phyloP scores from a whole-genome alignment of 179 eudicot species.

The Silene coronaria region DNA sequence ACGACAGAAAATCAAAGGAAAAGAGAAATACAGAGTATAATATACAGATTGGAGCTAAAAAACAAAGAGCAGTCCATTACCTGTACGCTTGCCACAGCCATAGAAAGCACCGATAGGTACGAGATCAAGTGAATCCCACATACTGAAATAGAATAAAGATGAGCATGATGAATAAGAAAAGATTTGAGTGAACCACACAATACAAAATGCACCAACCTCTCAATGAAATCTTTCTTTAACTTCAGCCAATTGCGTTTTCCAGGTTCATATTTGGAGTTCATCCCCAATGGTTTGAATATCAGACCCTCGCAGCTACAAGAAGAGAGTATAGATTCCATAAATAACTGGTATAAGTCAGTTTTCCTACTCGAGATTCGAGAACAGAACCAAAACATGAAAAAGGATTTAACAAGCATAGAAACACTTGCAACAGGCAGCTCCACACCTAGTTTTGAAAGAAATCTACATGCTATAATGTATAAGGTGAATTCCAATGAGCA shows the following conservation, averaged over 20 bases:
- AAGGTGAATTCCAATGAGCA: neutral
- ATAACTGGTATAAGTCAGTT: neutral
- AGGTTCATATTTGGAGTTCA: conserved; percentile 15
- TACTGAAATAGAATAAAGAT: neutral
- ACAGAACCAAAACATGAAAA: neutral
- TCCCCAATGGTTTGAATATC: conserved; percentile 5
- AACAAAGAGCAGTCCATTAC: neutral
- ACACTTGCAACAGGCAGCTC: neutral
- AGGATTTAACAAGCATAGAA: neutral
- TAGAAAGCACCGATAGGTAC: conserved; percentile 8
- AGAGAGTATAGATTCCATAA: neutral
- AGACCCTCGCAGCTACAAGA: conserved; percentile 14
- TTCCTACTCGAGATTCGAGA: neutral
- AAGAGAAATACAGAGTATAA: no score
- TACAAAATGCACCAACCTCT: conserved; percentile 9
- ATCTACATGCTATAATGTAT: neutral
- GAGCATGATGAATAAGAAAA: neutral
- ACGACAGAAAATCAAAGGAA: neutral
- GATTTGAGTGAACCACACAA: neutral
- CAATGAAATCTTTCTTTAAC: conserved; percentile 17
- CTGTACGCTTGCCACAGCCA: conserved; percentile 11
- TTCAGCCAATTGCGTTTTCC: conserved; percentile 20
- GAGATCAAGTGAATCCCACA: conserved; percentile 12
- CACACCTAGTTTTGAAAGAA: no score
- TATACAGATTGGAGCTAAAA: neutral